Evolutionary conservation across 2,329 filamentous ascomycete genomes (phyloP), one percentile per base, ranked within the genome.

Genomic region (Epichloe amarillans): DNA sequence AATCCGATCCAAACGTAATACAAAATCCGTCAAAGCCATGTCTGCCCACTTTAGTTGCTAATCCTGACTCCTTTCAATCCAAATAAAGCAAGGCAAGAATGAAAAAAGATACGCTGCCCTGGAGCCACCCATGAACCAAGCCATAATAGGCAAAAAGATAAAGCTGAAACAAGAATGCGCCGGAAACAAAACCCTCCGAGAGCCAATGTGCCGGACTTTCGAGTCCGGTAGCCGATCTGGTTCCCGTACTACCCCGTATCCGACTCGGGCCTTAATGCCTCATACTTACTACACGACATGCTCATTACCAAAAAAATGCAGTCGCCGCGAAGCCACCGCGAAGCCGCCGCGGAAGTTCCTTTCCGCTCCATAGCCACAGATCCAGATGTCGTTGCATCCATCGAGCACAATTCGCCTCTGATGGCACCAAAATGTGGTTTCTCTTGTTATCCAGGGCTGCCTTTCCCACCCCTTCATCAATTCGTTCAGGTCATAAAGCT

Each of bases 291-390:
- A 37, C 47, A 41, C 33, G 43, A 40, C 60, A 57, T 57, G 52
- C 53, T 52, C 48, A 60, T 61, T 56, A 57, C 61, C 60, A 53
- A 63, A 54, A 59, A 56, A 57, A 56, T 50, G 62, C 37, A 33
- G n/a, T 21, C 15, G 61, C 63, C 52, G 62, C 58, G 62, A 64
- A 61, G 61, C 62, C 51, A 54, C 56, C 37, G 46, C 56, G 54
- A 64, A 61, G 61, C 62, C 51, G 54, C 56, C 37, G 46, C 56
- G 54, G 41, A 41, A 46, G 42, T 30, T n/a, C n/a, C 21, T 26
- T 49, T 46, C 49, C 17, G 43, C 42, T 35, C 19, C 44, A 21
- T 38, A 47, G 33, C 48, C 47, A 42, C 40, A 30, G 12, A 43
- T 46, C 47, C 45, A 45, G 30, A 30, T 21, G 39, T 35, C 15